These are phyloP conservation scores for Chrysanthemum makinoi DNA, from an alignment of 129 eudicot genomes.

Conservation along the genomic window DNA sequence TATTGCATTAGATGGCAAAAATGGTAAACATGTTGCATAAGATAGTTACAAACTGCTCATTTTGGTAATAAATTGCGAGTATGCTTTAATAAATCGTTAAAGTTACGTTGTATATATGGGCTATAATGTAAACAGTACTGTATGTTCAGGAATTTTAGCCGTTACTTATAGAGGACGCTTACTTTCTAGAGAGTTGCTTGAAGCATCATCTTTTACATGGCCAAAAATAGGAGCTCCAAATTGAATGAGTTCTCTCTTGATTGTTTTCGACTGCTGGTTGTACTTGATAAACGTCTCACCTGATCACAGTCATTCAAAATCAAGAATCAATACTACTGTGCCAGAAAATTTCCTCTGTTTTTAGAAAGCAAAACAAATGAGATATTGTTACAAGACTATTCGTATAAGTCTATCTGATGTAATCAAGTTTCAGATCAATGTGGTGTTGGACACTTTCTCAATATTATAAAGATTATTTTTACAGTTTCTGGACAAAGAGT, in stretches of 20 bases:
- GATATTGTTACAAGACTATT: background rate
- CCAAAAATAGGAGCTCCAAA: conserved; percentile 93
- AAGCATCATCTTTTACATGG: conserved; percentile 66
- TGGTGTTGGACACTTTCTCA: background rate
- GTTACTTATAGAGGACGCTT: conserved; percentile 23
- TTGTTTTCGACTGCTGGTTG: conserved; percentile 84
- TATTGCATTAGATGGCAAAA: too few relatives aligned
- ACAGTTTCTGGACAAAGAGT: background rate
- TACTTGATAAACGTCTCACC: conserved; percentile 86
- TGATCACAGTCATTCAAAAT: conserved; percentile 19
- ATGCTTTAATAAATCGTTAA: too few relatives aligned
- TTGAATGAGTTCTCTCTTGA: conserved; percentile 87
- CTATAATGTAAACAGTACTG: too few relatives aligned
- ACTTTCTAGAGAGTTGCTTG: conserved; percentile 49
- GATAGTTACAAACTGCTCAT: too few relatives aligned
- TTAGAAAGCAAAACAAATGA: conserved; percentile 4
- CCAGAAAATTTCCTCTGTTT: background rate
- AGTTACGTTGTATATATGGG: too few relatives aligned
- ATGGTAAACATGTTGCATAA: too few relatives aligned
- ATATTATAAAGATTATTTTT: background rate
- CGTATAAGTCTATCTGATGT: background rate
- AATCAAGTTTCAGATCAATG: too few relatives aligned
- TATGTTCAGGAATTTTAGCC: background rate
- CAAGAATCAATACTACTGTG: conserved; percentile 13
- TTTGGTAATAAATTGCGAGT: too few relatives aligned